phyloP scores from a whole-genome alignment of 805 yeast species.

The Hanseniaspora mollemarum region DNA sequence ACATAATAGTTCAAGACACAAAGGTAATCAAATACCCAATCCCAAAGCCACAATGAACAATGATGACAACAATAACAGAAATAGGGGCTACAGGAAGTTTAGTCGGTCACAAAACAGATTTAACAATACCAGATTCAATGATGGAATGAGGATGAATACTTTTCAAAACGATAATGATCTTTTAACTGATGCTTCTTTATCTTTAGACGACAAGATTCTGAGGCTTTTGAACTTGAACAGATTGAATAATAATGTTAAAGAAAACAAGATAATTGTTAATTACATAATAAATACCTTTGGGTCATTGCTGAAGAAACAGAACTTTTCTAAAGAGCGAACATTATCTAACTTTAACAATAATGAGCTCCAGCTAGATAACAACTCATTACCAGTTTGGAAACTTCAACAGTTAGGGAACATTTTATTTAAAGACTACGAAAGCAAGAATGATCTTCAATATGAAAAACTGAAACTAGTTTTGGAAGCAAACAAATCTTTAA shows the following conservation, averaged over 20 bases:
- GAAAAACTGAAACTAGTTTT: conserved; percentile 2
- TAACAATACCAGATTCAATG: conserved; percentile 27
- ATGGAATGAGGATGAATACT: conserved; percentile 1
- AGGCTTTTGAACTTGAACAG: conserved; percentile 3
- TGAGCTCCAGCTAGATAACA: conserved; percentile 2
- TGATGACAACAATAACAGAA: too few relatives aligned
- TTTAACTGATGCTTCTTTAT: neutral
- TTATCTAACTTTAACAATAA: neutral
- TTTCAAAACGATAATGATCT: neutral
- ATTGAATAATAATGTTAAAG: neutral
- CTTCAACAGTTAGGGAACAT: conserved; percentile 1
- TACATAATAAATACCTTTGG: neutral
- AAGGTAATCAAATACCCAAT: too few relatives aligned
- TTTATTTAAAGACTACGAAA: conserved; percentile 9
- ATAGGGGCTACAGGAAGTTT: too few relatives aligned
- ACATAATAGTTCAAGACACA: too few relatives aligned
- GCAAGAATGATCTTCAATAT: neutral
- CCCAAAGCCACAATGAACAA: too few relatives aligned
- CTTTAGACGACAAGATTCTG: conserved; percentile 9
- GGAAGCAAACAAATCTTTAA: neutral
- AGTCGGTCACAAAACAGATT: too few relatives aligned
- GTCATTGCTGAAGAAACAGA: neutral
- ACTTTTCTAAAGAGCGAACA: neutral
- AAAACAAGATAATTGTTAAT: conserved; percentile 1
- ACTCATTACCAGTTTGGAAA: conserved; percentile 8